Evolutionary conservation across 108 stramenopile genomes (phyloP).

Genomic region (Bacterosira constricta): DNA sequence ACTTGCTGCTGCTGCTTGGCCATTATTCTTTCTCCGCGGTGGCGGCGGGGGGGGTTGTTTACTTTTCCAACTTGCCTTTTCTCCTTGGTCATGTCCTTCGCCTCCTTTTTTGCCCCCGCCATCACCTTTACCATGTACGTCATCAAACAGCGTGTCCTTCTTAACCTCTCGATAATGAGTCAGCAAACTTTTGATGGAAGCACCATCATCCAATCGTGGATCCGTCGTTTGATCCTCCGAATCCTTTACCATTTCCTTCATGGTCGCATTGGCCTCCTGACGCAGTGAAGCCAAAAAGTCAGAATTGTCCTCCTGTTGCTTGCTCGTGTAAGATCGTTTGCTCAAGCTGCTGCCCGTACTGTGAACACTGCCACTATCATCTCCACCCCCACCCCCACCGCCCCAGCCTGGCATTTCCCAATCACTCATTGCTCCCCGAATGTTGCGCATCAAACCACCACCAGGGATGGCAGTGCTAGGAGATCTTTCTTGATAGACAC

Average conservation of each 20-base stretch:
- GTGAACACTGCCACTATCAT: not conserved
- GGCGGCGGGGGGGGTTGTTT: conserved; percentile 31
- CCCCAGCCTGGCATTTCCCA: conserved; percentile 17
- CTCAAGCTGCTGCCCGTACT: conserved; percentile 1
- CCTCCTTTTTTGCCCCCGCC: not conserved
- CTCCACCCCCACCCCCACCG: not conserved
- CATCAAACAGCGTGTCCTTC: conserved; percentile 30
- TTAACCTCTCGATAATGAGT: conserved; percentile 49
- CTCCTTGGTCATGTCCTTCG: not conserved
- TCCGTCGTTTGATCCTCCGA: conserved; percentile 5
- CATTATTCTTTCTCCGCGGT: conserved; percentile 7
- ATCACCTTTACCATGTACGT: not conserved
- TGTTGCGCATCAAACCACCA: conserved; percentile 23
- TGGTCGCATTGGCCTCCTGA: conserved; percentile 31
- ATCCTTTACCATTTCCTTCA: conserved; percentile 23
- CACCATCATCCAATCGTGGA: conserved; percentile 47
- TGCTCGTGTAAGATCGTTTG: conserved; percentile 11
- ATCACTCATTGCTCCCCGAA: conserved; percentile 30
- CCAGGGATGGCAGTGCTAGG: conserved; percentile 11
- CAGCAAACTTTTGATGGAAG: conserved; percentile 47
- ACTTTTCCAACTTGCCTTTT: not conserved
- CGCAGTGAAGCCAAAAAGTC: conserved; percentile 31
- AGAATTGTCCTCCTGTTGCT: conserved; percentile 20
- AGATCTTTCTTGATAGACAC: not conserved
- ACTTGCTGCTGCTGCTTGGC: conserved; percentile 4